A percentile compares a stretch with the other conserved stretches of the same genome.
Conservation (phyloP, 352 stramenopile species). For the Phytophthora aleatoria region DNA sequence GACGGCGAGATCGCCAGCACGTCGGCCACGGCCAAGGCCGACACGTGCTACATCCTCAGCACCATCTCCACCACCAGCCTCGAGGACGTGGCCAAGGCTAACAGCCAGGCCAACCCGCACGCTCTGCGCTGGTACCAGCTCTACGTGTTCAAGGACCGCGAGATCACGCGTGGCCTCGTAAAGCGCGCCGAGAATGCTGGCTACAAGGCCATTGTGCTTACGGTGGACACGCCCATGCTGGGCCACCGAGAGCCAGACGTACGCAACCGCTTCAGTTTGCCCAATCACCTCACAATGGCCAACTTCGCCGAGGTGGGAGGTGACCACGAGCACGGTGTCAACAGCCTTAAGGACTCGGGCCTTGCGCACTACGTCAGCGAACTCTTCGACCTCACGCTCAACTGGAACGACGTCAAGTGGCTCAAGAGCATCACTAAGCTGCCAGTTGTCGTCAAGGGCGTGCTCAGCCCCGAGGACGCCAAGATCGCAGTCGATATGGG, state of each 20-base stretch:
- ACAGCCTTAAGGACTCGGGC: conserved; percentile 34
- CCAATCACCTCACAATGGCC: conserved; percentile 65
- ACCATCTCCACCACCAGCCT: conserved; percentile 68
- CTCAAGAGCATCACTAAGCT: conserved; percentile 91
- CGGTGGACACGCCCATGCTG: conserved; percentile 96
- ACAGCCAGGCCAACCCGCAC: conserved; percentile 60
- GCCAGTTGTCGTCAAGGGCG: conserved; percentile 94
- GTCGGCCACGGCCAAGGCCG: conserved; percentile 80
- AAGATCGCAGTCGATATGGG: conserved; percentile 89
- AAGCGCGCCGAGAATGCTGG: conserved; percentile 90
- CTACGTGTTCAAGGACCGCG: conserved; percentile 95
- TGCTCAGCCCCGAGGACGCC: conserved; percentile 93
- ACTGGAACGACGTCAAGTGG: conserved; percentile 93
- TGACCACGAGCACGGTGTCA: conserved; percentile 66
- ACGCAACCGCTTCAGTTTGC: conserved; percentile 91
- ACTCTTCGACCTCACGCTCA: conserved; percentile 95
- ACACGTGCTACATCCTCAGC: conserved; percentile 92
- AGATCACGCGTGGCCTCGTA: conserved; percentile 93
- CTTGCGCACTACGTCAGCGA: conserved; percentile 59
- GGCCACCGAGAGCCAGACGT: conserved; percentile 95
- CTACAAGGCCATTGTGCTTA: conserved; percentile 96
- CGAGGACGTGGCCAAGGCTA: conserved; percentile 62
- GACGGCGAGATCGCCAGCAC: conserved; percentile 92
- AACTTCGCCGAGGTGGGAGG: conserved; percentile 54
- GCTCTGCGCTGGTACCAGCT: conserved; percentile 95